Conservation (phyloP, 768 basidiomycete genomes). For the Dioszegia hungarica region DNA sequence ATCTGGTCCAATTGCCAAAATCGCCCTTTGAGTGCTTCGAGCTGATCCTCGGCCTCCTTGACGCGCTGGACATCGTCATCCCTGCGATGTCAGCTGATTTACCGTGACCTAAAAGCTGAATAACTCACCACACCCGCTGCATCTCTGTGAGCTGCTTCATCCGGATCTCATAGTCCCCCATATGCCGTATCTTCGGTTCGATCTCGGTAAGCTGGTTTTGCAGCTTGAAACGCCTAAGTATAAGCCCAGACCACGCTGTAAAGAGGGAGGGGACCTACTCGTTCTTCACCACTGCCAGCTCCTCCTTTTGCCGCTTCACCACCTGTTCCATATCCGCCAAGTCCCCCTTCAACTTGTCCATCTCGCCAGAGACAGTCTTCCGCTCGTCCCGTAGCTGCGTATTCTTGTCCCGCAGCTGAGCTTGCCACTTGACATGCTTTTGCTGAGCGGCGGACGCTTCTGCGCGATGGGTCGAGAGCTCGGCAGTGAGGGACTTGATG, state of each 20-base stretch:
- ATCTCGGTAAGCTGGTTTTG: slow-evolving; percentile 71
- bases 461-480: slow-evolving; percentile 67
- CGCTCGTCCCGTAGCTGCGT: slow-evolving; percentile 73
- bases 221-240: slow-evolving; percentile 65
- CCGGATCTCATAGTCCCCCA: slow-evolving; percentile 79
- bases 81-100: slow-evolving; percentile 13
- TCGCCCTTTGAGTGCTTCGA: slow-evolving; percentile 12
- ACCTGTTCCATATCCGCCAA: slow-evolving; percentile 54
- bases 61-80: slow-evolving; percentile 24
- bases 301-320: slow-evolving; percentile 39
- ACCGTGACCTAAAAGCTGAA: no score
- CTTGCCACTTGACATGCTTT: slow-evolving; percentile 79
- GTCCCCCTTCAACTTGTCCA: slow-evolving; percentile 62
- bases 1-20: slow-evolving; percentile 18
- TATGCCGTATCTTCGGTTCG: slow-evolving; percentile 71
- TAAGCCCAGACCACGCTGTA: no score
- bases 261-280: slow-evolving; percentile 30
- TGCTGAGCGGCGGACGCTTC: slow-evolving; percentile 69
- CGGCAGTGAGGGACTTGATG: slow-evolving; percentile 42
- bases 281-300: slow-evolving; percentile 44
- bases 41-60: slow-evolving; percentile 22
- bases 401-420: slow-evolving; percentile 70
- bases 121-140: slow-evolving; percentile 68
- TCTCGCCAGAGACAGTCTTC: slow-evolving; percentile 67
- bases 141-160: slow-evolving; percentile 74